A percentile compares a stretch with the other conserved stretches of the same genome.
Evolutionary conservation across 306 rosid genomes (phyloP).

Genomic region (Begonia loranthoides): DNA sequence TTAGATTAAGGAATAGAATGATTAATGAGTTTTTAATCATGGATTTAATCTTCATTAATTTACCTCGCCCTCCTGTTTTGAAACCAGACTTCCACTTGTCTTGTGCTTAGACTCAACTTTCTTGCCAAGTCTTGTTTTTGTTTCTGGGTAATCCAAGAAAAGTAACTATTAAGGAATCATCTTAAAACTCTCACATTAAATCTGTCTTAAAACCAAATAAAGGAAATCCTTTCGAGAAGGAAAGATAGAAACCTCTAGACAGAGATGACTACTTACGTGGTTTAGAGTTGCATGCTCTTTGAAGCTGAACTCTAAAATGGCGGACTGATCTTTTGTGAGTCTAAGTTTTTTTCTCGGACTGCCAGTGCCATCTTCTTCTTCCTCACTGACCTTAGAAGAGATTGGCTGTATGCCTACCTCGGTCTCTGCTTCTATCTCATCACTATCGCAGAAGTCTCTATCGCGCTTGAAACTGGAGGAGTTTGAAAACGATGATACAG

Average conservation of each 20-base stretch:
- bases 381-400: conserved; percentile 20
- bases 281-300: conserved; percentile 52
- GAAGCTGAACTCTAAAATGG: conserved; percentile 51
- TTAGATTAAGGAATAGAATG: no score
- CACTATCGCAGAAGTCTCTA: conserved; percentile 17
- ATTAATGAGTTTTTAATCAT: no score
- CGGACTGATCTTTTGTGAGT: conserved; percentile 68
- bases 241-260: no score
- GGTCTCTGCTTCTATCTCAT: conserved; percentile 15
- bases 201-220: background rate
- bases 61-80: conserved; percentile 95
- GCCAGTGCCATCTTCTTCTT: conserved; percentile 26
- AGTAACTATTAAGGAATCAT: background rate
- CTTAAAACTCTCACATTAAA: no score
- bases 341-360: conserved; percentile 72
- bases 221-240: no score
- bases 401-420: conserved; percentile 18
- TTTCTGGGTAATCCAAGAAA: conserved; percentile 19
- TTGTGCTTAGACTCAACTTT: conserved; percentile 46
- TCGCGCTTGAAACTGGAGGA: conserved; percentile 60
- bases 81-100: conserved; percentile 99
- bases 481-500: conserved; percentile 20
- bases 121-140: conserved; percentile 75
- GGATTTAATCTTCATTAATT: background rate
- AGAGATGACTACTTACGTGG: conserved; percentile 28